Conservation (phyloP, 2,329 filamentous ascomycete genomes). For the Emydomyces testavorans region DNA sequence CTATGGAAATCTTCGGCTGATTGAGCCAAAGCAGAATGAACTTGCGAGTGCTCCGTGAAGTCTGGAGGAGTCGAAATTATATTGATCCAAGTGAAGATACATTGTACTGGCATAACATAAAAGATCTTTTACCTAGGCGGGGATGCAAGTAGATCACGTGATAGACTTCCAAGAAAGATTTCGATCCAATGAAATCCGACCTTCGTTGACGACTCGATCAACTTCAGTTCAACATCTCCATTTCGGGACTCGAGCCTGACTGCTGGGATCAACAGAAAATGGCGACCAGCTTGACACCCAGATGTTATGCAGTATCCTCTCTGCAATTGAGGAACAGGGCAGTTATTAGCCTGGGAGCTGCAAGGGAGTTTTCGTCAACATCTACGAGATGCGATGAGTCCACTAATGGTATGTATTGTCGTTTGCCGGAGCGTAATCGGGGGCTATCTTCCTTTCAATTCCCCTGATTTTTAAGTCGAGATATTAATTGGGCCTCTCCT, state of each 20-base stretch:
- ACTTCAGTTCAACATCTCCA: background rate
- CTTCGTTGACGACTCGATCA: background rate
- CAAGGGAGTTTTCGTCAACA: conserved; percentile 5
- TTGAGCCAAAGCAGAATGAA: no score
- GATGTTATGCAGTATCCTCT: background rate
- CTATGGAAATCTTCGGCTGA: no score
- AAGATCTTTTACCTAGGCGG: no score
- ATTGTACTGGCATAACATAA: no score
- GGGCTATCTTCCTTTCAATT: background rate
- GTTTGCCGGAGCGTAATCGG: background rate
- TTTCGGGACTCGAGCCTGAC: background rate
- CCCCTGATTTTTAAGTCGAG: background rate
- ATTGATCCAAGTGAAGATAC: no score
- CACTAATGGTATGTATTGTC: conserved; percentile 4
- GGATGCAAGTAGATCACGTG: background rate
- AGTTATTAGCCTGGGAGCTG: background rate
- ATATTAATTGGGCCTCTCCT: background rate
- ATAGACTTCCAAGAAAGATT: background rate
- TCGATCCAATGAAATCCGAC: background rate
- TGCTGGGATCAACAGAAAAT: background rate
- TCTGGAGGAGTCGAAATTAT: no score
- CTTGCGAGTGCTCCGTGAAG: no score
- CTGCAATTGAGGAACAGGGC: conserved; percentile 1
- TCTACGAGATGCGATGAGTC: background rate
- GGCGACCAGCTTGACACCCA: background rate